phyloP scores from a whole-genome alignment of 1,139 yeast species.

The Saccharomycopsis crataegensis region DNA sequence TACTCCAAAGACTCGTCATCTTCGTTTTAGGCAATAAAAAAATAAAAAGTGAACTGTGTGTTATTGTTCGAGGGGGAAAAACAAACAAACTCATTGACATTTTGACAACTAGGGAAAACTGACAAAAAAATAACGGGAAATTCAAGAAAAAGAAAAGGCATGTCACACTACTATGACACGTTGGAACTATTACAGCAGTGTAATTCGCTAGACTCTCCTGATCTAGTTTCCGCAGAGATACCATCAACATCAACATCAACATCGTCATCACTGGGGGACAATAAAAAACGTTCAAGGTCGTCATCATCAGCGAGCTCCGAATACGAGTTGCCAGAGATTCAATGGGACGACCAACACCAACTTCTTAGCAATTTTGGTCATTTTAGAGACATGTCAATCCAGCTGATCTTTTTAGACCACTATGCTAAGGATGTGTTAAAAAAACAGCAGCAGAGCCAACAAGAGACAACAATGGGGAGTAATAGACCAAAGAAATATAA shows the following conservation, averaged over 20 bases:
- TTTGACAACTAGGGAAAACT: background rate
- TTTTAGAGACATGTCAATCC: too few species aligned
- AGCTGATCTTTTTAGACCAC: too few species aligned
- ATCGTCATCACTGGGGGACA: background rate
- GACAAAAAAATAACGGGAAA: background rate
- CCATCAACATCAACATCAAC: background rate
- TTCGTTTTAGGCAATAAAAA: background rate
- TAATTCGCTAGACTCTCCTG: slow-evolving; percentile 13
- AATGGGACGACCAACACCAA: background rate
- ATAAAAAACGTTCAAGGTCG: slow-evolving; percentile 5
- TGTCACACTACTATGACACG: slow-evolving; percentile 11
- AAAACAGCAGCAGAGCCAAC: too few species aligned
- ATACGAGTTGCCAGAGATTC: slow-evolving; percentile 9
- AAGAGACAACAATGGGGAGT: too few species aligned
- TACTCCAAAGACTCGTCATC: background rate
- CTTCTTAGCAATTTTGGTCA: background rate
- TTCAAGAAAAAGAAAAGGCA: background rate
- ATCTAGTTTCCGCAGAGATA: background rate
- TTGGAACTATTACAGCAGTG: slow-evolving; percentile 12
- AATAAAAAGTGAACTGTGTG: background rate
- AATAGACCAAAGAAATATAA: too few species aligned
- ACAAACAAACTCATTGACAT: background rate
- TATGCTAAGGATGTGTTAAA: too few species aligned
- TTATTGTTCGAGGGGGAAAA: background rate
- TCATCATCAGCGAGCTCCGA: slow-evolving; percentile 10